phyloP scores from a whole-genome alignment of 331 rosid species.

The Spiraea crenata region DNA sequence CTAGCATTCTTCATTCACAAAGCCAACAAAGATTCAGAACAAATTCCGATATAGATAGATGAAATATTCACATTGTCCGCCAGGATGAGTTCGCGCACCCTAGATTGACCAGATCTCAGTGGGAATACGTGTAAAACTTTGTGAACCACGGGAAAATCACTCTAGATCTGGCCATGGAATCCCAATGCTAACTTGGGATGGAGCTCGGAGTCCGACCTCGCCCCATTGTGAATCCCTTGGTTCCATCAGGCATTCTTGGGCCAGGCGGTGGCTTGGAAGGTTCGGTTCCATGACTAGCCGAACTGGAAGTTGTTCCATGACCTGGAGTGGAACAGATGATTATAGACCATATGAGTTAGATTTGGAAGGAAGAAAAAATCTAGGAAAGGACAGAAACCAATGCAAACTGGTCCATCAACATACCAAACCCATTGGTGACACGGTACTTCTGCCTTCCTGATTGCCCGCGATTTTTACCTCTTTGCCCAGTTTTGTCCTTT shows the following conservation, averaged over 20 bases:
- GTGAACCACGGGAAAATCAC: slow-evolving; percentile 15
- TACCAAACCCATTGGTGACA: slow-evolving; percentile 75
- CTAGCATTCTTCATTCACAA: neutral
- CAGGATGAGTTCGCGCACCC: neutral
- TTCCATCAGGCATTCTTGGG: slow-evolving; percentile 97
- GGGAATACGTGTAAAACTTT: slow-evolving; percentile 16
- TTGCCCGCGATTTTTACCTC: slow-evolving; percentile 60
- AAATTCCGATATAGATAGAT: neutral
- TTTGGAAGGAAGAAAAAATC: neutral
- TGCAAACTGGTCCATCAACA: neutral
- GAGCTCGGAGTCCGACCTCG: slow-evolving; percentile 72
- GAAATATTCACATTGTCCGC: neutral
- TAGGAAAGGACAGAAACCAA: neutral
- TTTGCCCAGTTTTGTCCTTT: slow-evolving; percentile 71
- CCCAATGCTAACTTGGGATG: slow-evolving; percentile 38
- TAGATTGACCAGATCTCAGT: neutral
- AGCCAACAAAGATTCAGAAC: neutral
- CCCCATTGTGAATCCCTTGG: slow-evolving; percentile 88
- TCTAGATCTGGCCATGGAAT: slow-evolving; percentile 2
- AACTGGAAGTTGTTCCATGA: slow-evolving; percentile 50
- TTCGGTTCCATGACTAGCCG: slow-evolving; percentile 53
- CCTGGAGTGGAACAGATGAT: slow-evolving; percentile 37
- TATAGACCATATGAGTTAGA: neutral
- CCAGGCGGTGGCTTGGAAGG: slow-evolving; percentile 90
- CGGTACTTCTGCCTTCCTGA: slow-evolving; percentile 64